phyloP scores from a whole-genome alignment of 192 early-diverging fungal genomes.

The Mortierella claussenii region DNA sequence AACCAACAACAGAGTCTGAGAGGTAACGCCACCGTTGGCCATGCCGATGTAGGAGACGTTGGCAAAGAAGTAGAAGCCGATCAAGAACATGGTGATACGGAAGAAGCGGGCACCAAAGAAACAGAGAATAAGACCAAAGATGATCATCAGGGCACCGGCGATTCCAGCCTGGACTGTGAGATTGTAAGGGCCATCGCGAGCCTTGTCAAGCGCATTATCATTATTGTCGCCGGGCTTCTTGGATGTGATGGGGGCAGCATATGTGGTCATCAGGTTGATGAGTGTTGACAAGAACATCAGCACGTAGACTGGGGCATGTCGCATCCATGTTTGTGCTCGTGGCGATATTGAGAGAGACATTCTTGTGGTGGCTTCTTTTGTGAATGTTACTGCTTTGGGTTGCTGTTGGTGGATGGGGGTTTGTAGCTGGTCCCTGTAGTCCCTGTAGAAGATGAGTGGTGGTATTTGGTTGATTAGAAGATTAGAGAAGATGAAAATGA shows the following conservation, averaged over 20 bases:
- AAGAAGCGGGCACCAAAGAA: slow-evolving; percentile 40
- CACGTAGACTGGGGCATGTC: slow-evolving; percentile 21
- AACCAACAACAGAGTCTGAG: slow-evolving; percentile 48
- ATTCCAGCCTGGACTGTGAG: slow-evolving; percentile 49
- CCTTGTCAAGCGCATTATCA: slow-evolving; percentile 6
- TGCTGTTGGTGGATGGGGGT: too few relatives aligned
- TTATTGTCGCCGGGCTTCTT: slow-evolving; percentile 1
- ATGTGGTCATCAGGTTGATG: slow-evolving; percentile 37
- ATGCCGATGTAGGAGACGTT: slow-evolving; percentile 53
- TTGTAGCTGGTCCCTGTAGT: too few relatives aligned
- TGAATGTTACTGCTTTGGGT: too few relatives aligned
- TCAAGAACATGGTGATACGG: slow-evolving; percentile 28
- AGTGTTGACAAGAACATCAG: slow-evolving; percentile 30
- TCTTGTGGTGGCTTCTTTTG: neutral
- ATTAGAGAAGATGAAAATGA: slow-evolving; percentile 3
- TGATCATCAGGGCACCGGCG: slow-evolving; percentile 42
- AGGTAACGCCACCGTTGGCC: slow-evolving; percentile 57
- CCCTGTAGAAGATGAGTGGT: too few relatives aligned
- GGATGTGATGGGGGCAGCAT: slow-evolving; percentile 24
- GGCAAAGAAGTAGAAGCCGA: slow-evolving; percentile 53
- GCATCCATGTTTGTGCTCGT: slow-evolving; percentile 15
- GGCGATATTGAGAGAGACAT: slow-evolving; percentile 15
- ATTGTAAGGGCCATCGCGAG: slow-evolving; percentile 36
- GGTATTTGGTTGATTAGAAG: too few relatives aligned
- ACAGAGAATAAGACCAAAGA: slow-evolving; percentile 40